A percentile compares a stretch with the other conserved stretches of the same genome.
Evolutionary conservation across 306 rosid genomes (phyloP).

Genomic region (Malus orientalis): DNA sequence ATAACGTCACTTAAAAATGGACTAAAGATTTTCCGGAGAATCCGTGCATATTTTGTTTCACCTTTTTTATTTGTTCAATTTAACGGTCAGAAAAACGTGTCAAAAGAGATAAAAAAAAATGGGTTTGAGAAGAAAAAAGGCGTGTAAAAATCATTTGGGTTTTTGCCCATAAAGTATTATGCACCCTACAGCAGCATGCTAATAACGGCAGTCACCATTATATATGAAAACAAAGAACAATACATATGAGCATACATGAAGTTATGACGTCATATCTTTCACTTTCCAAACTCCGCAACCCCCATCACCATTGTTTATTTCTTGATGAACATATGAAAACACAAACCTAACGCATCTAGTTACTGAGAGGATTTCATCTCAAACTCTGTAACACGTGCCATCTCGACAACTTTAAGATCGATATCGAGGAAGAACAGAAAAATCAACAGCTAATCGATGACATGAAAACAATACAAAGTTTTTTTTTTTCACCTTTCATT

Average conservation of each 20-base stretch:
- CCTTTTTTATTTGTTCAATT: no score
- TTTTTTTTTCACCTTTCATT: not conserved
- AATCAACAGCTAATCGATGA: not conserved
- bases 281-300: no score
- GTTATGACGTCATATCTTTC: not conserved
- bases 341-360: not conserved
- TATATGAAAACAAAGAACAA: not conserved
- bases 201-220: not conserved
- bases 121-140: not conserved
- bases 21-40: no score
- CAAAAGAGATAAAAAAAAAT: no score
- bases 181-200: no score
- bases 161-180: no score
- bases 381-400: not conserved
- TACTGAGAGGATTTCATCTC: slow-evolving; percentile 3
- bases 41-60: no score
- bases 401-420: not conserved
- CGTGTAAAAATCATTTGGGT: not conserved
- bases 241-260: not conserved
- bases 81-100: no score
- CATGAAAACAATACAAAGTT: not conserved
- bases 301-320: not conserved
- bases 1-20: not conserved
- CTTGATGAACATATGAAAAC: slow-evolving; percentile 1
- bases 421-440: no score